Percentiles rank a stretch among this genome's conserved stretches.
phyloP scores from a whole-genome alignment of 139 green algal genomes.

The Chlamydomonas sp. region DNA sequence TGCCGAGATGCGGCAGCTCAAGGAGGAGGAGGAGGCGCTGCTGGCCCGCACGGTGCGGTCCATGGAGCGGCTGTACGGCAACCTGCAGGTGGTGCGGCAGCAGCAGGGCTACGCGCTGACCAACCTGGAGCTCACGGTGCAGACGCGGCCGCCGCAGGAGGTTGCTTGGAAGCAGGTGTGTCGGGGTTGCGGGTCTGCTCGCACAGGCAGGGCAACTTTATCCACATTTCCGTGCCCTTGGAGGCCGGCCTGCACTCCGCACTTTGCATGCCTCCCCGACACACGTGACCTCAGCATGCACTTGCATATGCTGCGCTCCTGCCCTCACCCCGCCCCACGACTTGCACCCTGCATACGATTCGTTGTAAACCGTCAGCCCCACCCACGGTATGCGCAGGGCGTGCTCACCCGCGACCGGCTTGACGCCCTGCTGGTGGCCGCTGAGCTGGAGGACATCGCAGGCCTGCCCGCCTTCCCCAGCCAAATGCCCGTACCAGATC shows the following conservation, averaged over 20 bases:
- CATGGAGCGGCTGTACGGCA: conserved; percentile 40
- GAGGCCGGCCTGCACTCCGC: too few relatives aligned
- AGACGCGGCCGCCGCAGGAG: conserved; percentile 46
- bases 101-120: conserved; percentile 54
- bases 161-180: conserved; percentile 48
- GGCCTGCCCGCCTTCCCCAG: conserved; percentile 51
- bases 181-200: neutral
- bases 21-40: conserved; percentile 67
- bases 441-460: conserved; percentile 56
- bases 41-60: conserved; percentile 43
- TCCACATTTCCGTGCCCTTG: too few relatives aligned
- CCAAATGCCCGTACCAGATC: conserved; percentile 42
- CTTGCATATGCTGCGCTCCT: neutral
- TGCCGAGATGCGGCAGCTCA: conserved; percentile 70
- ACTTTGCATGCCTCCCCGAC: too few relatives aligned
- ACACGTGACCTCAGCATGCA: too few relatives aligned
- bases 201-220: too few relatives aligned
- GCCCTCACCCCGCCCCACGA: neutral
- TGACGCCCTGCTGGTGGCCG: conserved; percentile 62
- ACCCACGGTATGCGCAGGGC: conserved; percentile 26
- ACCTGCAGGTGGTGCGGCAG: conserved; percentile 26
- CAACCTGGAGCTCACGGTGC: conserved; percentile 52
- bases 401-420: conserved; percentile 58
- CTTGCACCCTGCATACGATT: neutral
- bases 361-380: too few relatives aligned